phyloP scores from a whole-genome alignment of 495 filamentous ascomycete species.

The Penicillium turbatum region DNA sequence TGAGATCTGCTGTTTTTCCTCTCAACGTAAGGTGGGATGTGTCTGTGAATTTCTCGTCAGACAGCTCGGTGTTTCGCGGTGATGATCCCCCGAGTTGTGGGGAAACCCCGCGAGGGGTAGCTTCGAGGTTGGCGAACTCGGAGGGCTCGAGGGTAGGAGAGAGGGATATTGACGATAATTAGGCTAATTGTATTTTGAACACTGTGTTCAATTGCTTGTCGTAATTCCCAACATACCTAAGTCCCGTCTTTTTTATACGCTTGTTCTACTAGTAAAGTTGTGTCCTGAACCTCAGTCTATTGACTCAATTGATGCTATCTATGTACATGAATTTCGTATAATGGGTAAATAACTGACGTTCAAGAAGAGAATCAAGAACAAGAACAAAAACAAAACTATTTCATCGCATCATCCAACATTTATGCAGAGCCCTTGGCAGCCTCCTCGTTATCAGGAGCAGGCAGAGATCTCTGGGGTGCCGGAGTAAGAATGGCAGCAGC shows the following conservation, averaged over 20 bases:
- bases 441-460: constrained; percentile 34
- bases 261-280: background rate
- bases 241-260: too few relatives aligned
- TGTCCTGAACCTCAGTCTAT: constrained; percentile 16
- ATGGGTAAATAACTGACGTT: constrained; percentile 1
- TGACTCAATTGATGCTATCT: constrained; percentile 11
- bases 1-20: background rate
- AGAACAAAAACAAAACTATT: constrained; percentile 3
- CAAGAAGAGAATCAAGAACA: background rate
- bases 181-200: too few relatives aligned
- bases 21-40: background rate
- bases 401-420: constrained; percentile 1
- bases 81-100: constrained; percentile 32
- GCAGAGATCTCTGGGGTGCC: constrained; percentile 59
- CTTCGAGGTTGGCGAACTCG: background rate
- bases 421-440: constrained; percentile 22
- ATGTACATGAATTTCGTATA: constrained; percentile 6
- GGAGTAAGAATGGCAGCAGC: constrained; percentile 67
- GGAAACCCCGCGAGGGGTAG: constrained; percentile 12
- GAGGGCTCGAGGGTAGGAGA: background rate
- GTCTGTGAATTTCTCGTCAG: constrained; percentile 14
- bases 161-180: background rate
- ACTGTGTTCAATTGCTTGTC: too few relatives aligned
- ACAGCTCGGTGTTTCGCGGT: constrained; percentile 31
- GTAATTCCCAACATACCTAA: too few relatives aligned